Conservation (phyloP, 148 eudicot genomes). For the Rhododendron griersonianum region DNA sequence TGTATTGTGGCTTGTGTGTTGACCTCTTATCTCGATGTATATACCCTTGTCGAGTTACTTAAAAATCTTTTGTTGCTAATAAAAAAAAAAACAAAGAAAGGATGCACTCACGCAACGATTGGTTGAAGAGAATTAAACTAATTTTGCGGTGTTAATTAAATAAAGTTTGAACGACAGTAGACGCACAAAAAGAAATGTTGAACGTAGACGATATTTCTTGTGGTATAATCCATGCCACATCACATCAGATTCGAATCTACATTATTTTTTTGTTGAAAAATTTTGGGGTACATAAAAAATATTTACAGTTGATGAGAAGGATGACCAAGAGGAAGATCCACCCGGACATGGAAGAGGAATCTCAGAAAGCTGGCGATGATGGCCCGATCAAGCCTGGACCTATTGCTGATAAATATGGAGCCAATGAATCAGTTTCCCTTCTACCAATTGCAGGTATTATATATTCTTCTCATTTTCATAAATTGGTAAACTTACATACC, state of each 20-base stretch:
- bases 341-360: conserved; percentile 9
- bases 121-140: neutral
- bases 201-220: neutral
- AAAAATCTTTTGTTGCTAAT: too few species aligned
- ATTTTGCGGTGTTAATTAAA: neutral
- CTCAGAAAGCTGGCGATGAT: neutral
- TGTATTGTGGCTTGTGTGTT: too few species aligned
- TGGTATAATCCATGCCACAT: neutral
- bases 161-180: too few species aligned
- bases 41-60: too few species aligned
- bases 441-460: conserved; percentile 11
- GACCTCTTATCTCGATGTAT: too few species aligned
- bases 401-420: neutral
- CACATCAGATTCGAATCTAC: neutral
- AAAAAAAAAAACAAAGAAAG: too few species aligned
- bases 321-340: conserved; percentile 22
- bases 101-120: neutral
- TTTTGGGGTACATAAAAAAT: neutral
- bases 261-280: neutral
- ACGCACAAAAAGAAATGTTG: neutral
- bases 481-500: neutral
- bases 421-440: conserved; percentile 22
- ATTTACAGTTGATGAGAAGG: conserved; percentile 15
- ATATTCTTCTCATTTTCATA: neutral
- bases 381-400: neutral